A percentile compares a stretch with the other conserved stretches of the same genome.
These are phyloP conservation scores for Populus pruinosa DNA, from an alignment of 345 rosid species.

Conservation along the genomic window DNA sequence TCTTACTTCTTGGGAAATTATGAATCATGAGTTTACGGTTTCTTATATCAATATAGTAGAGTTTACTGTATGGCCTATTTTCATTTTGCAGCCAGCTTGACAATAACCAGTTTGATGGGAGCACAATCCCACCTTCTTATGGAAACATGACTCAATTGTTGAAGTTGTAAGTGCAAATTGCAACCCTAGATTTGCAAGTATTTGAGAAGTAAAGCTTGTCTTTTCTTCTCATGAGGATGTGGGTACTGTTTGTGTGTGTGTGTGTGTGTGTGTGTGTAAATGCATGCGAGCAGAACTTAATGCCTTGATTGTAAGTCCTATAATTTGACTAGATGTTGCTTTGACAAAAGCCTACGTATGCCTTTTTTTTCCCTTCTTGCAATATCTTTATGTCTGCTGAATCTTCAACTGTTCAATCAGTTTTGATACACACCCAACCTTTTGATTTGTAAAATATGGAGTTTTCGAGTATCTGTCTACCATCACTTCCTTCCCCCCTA, in stretches of 20 bases:
- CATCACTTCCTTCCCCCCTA: background rate
- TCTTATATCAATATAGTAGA: background rate
- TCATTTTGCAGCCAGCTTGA: slow-evolving; percentile 74
- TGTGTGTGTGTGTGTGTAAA: background rate
- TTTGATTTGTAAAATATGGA: background rate
- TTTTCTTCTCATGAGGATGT: background rate
- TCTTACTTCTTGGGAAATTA: slow-evolving; percentile 12
- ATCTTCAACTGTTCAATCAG: background rate
- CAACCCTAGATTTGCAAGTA: slow-evolving; percentile 4
- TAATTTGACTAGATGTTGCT: background rate
- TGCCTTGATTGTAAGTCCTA: background rate
- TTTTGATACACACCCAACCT: background rate
- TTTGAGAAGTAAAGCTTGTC: background rate
- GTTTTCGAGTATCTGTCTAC: background rate
- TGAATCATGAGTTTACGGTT: background rate
- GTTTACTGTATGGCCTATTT: slow-evolving; percentile 4
- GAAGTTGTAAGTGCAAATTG: slow-evolving; percentile 69
- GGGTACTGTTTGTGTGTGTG: background rate
- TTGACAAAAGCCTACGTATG: background rate
- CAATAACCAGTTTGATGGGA: slow-evolving; percentile 82
- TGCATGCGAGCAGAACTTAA: background rate
- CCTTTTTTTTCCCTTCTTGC: background rate
- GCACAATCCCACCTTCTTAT: slow-evolving; percentile 65
- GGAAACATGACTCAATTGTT: slow-evolving; percentile 68
- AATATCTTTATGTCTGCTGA: background rate